Evolutionary conservation across 2,329 filamentous ascomycete species (phyloP).

Genomic region (Neurospora crassa): DNA sequence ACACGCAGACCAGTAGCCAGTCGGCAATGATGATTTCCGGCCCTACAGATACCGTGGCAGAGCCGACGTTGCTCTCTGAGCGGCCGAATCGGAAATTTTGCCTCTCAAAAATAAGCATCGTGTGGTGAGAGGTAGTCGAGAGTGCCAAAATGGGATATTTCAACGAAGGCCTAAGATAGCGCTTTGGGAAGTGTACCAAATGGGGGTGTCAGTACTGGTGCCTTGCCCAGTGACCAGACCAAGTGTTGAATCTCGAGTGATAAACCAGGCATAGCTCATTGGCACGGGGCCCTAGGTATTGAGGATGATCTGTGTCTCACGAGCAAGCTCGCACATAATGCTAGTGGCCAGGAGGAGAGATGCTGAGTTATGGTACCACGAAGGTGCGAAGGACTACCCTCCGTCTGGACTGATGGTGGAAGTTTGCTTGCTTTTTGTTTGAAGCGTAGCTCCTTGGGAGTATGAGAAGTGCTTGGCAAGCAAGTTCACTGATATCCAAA

Average conservation of each 20-base stretch:
- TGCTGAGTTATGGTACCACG: neutral
- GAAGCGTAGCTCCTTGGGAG: neutral
- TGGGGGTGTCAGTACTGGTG: neutral
- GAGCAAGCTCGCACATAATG: neutral
- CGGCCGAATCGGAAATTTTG: neutral
- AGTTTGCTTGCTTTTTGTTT: neutral
- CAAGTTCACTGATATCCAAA: neutral
- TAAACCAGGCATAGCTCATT: neutral
- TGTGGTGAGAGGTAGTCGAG: neutral
- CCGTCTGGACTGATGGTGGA: neutral
- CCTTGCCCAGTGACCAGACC: neutral
- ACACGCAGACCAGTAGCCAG: neutral
- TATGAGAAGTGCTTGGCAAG: neutral
- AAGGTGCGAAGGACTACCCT: neutral
- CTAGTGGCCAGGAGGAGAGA: neutral
- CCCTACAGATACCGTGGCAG: neutral
- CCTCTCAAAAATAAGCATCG: neutral
- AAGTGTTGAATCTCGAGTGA: neutral
- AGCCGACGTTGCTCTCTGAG: neutral
- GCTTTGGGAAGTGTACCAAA: neutral
- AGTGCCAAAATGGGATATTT: neutral
- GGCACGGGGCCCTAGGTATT: neutral
- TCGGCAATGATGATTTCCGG: neutral
- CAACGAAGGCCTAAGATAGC: neutral
- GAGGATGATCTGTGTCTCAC: neutral